phyloP scores from a whole-genome alignment of 177 flowering plant species.

The Vitis hybrid region DNA sequence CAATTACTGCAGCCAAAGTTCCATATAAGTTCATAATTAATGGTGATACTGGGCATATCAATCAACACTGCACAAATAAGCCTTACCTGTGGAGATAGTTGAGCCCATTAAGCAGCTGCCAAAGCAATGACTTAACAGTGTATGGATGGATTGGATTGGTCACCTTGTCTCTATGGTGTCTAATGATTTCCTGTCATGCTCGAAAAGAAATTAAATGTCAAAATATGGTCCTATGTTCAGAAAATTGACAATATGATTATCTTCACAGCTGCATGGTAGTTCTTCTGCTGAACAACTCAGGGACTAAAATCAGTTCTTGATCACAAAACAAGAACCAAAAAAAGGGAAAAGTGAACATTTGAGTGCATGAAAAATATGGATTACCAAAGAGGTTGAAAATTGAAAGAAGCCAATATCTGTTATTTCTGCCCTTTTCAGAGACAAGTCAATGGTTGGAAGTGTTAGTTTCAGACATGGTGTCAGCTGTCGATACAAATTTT shows the following conservation, averaged over 20 bases:
- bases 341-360: too few species aligned
- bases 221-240: background rate
- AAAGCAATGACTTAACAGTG: conserved; percentile 87
- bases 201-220: background rate
- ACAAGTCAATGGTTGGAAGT: too few species aligned
- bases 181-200: conserved; percentile 73
- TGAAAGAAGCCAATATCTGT: too few species aligned
- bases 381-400: too few species aligned
- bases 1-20: conserved; percentile 69
- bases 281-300: too few species aligned
- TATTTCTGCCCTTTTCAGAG: too few species aligned
- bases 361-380: too few species aligned
- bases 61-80: background rate
- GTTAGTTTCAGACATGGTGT: too few species aligned
- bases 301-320: too few species aligned
- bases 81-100: conserved; percentile 89
- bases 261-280: too few species aligned
- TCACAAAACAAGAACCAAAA: too few species aligned
- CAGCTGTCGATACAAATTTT: too few species aligned
- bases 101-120: conserved; percentile 99
- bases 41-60: background rate
- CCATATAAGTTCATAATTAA: background rate
- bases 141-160: conserved; percentile 76
- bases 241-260: background rate
- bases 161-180: conserved; percentile 94